Evolutionary conservation across 2,329 filamentous ascomycete genomes (phyloP).

Genomic region (Stagonosporopsis tanaceti): DNA sequence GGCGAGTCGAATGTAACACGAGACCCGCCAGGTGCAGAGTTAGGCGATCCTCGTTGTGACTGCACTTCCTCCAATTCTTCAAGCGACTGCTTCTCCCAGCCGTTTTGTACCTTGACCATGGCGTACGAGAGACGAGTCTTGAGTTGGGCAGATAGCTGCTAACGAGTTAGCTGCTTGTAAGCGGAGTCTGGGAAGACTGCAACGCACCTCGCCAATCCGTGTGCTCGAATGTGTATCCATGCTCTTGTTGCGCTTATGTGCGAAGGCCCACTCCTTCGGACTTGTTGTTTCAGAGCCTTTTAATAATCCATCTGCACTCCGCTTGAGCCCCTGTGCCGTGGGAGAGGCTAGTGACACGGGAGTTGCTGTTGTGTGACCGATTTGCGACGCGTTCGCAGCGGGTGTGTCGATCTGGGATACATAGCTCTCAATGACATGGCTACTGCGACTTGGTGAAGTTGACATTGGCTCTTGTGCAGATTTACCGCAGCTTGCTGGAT

Average conservation of each 20-base stretch:
- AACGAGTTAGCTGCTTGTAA: slow-evolving; percentile 35
- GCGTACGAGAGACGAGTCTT: slow-evolving; percentile 88
- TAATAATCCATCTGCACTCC: slow-evolving; percentile 77
- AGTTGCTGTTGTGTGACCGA: slow-evolving; percentile 47
- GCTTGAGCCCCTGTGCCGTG: slow-evolving; percentile 66
- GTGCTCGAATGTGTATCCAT: slow-evolving; percentile 68
- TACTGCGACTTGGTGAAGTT: slow-evolving; percentile 61
- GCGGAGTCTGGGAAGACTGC: slow-evolving; percentile 7
- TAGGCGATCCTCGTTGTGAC: slow-evolving; percentile 72
- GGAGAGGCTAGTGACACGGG: slow-evolving; percentile 54
- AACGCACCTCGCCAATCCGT: slow-evolving; percentile 78
- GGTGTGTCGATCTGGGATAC: slow-evolving; percentile 35
- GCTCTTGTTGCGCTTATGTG: slow-evolving; percentile 77
- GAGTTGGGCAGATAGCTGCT: slow-evolving; percentile 77
- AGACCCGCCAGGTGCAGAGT: slow-evolving; percentile 61
- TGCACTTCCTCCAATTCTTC: slow-evolving; percentile 79
- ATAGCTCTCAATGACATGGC: slow-evolving; percentile 27
- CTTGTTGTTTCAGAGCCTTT: slow-evolving; percentile 53
- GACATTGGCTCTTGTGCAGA: slow-evolving; percentile 28
- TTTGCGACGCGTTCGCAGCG: slow-evolving; percentile 36
- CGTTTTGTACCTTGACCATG: slow-evolving; percentile 88
- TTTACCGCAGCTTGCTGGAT: slow-evolving; percentile 55
- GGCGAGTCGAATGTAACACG: slow-evolving; percentile 44
- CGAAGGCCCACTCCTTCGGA: slow-evolving; percentile 39
- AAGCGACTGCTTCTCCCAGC: slow-evolving; percentile 81